phyloP scores from a whole-genome alignment of 768 basidiomycete species.

The Pulveroboletus frians region DNA sequence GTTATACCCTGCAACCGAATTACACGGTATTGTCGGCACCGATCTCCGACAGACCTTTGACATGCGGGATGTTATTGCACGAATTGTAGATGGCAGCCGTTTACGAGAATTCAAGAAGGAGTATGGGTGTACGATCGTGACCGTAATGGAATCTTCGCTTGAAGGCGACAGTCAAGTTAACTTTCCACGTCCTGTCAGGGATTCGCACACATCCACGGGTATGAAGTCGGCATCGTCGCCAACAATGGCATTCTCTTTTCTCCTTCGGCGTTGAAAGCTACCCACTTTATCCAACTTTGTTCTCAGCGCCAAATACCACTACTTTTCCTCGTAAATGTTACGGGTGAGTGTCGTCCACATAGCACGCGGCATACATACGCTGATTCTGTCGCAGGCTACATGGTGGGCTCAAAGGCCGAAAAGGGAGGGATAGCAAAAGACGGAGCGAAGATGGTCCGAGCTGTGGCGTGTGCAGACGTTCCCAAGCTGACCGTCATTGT shows the following conservation, averaged over 20 bases:
- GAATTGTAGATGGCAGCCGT: constrained; percentile 84
- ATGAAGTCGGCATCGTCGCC: constrained; percentile 85
- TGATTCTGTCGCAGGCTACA: constrained; percentile 56
- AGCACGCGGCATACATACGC: neutral
- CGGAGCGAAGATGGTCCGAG: constrained; percentile 93
- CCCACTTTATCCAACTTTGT: constrained; percentile 93
- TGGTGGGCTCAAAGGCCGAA: constrained; percentile 96
- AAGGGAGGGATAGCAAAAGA: constrained; percentile 93
- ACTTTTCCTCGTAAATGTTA: constrained; percentile 94
- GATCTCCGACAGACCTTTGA: constrained; percentile 87
- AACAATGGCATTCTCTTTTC: constrained; percentile 96
- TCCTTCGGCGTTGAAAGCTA: constrained; percentile 87
- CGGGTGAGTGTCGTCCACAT: constrained; percentile 41
- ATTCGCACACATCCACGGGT: constrained; percentile 86
- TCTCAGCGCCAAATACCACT: constrained; percentile 87
- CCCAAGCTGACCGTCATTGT: constrained; percentile 92
- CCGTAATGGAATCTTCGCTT: constrained; percentile 42
- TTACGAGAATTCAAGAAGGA: constrained; percentile 97
- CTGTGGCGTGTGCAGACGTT: constrained; percentile 89
- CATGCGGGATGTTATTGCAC: constrained; percentile 90
- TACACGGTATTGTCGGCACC: constrained; percentile 89
- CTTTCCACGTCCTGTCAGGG: constrained; percentile 42
- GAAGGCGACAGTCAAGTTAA: constrained; percentile 2
- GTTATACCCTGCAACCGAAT: constrained; percentile 71
- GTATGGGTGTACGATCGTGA: constrained; percentile 86